Evolutionary conservation across 2,329 filamentous ascomycete species (phyloP).

Genomic region (Aureobasidium sp.): DNA sequence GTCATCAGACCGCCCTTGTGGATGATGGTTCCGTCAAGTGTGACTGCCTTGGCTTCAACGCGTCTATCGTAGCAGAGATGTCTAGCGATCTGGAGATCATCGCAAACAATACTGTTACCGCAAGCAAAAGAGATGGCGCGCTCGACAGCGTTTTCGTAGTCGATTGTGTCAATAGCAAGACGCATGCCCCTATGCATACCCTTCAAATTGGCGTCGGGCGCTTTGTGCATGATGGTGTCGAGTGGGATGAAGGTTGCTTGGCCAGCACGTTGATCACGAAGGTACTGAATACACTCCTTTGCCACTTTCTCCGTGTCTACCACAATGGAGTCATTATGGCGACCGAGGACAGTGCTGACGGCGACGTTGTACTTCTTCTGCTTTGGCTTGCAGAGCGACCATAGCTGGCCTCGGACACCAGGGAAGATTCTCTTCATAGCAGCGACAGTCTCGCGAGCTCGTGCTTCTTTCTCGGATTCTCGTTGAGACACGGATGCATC

Average conservation of each 20-base stretch:
- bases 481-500: conserved; percentile 80
- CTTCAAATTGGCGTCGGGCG: conserved; percentile 83
- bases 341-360: conserved; percentile 83
- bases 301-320: conserved; percentile 94
- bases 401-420: conserved; percentile 82
- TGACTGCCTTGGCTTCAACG: conserved; percentile 89
- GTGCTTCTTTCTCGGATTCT: conserved; percentile 73
- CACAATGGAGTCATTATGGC: conserved; percentile 89
- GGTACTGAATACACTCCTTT: conserved; percentile 86
- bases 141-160: conserved; percentile 82
- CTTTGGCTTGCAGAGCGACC: conserved; percentile 89
- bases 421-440: conserved; percentile 86
- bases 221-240: conserved; percentile 93
- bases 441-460: conserved; percentile 74
- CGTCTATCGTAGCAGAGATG: conserved; percentile 78
- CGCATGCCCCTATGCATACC: conserved; percentile 76
- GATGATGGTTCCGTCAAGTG: conserved; percentile 90
- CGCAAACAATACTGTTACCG: conserved; percentile 89
- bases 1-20: conserved; percentile 97
- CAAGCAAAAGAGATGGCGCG: conserved; percentile 93
- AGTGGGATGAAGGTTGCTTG: conserved; percentile 93
- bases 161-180: conserved; percentile 90
- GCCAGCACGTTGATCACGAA: conserved; percentile 80
- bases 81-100: conserved; percentile 78
- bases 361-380: conserved; percentile 95